Evolutionary conservation across 352 stramenopile genomes (phyloP).

Genomic region (Thalassiosira livingstoniorum): DNA sequence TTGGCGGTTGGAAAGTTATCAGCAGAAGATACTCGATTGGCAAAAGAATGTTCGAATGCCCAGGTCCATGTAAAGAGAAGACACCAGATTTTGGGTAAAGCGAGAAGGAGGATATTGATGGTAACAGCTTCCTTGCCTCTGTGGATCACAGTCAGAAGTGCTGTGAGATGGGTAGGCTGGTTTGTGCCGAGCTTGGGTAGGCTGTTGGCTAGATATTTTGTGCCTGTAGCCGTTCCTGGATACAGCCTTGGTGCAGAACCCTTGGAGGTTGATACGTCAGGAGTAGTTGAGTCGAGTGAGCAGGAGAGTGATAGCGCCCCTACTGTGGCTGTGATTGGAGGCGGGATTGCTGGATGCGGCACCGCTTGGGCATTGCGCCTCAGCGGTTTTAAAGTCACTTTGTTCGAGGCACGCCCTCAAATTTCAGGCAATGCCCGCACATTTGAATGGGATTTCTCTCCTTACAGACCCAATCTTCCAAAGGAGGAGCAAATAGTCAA

Average conservation of each 20-base stretch:
- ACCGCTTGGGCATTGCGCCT: slow-evolving; percentile 67
- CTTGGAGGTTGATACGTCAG: slow-evolving; percentile 14
- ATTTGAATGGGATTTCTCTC: slow-evolving; percentile 70
- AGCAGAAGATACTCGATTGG: slow-evolving; percentile 25
- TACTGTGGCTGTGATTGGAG: slow-evolving; percentile 82
- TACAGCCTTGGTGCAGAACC: slow-evolving; percentile 53
- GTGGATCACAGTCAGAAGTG: slow-evolving; percentile 55
- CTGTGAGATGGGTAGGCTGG: slow-evolving; percentile 46
- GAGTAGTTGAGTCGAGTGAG: slow-evolving; percentile 12
- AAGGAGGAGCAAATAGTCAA: slow-evolving; percentile 59
- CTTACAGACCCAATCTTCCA: slow-evolving; percentile 23
- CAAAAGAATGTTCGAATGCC: slow-evolving; percentile 23
- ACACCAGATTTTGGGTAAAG: slow-evolving; percentile 34
- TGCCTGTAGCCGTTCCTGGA: slow-evolving; percentile 57
- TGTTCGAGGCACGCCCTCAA: slow-evolving; percentile 65
- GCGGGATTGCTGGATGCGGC: slow-evolving; percentile 80
- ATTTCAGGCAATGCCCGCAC: slow-evolving; percentile 74
- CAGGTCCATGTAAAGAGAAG: slow-evolving; percentile 49
- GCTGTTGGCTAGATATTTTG: slow-evolving; percentile 39
- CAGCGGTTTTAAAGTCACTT: slow-evolving; percentile 55
- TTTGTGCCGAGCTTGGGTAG: slow-evolving; percentile 39
- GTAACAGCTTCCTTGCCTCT: slow-evolving; percentile 50
- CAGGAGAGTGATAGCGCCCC: slow-evolving; percentile 5
- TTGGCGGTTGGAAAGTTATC: slow-evolving; percentile 59
- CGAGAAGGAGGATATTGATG: slow-evolving; percentile 47